A percentile compares a stretch with the other conserved stretches of the same genome.
Evolutionary conservation across 306 rosid species (phyloP).

Genomic region (Trifolium pratense): DNA sequence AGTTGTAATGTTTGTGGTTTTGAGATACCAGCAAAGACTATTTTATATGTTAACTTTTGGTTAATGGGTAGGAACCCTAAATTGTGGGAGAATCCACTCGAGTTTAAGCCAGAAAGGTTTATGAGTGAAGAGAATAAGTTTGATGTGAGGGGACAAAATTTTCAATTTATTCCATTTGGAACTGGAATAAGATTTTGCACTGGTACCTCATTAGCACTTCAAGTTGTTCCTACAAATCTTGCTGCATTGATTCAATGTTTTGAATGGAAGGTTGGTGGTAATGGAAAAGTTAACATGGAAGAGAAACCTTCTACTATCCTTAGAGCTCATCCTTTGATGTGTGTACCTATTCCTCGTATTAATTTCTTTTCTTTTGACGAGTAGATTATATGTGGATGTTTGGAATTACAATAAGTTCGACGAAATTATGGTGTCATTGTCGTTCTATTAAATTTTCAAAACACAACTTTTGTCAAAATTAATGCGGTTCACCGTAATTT

Average conservation of each 20-base stretch:
- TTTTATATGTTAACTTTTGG: conserved; percentile 63
- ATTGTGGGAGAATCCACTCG: conserved; percentile 63
- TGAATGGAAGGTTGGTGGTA: conserved; percentile 33
- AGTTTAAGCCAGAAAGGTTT: conserved; percentile 73
- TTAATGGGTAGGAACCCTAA: conserved; percentile 67
- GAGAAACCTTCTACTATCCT: neutral
- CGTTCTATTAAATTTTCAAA: too few species aligned
- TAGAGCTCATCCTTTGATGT: neutral
- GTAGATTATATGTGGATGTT: too few species aligned
- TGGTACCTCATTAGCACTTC: conserved; percentile 42
- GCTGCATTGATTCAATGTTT: conserved; percentile 42
- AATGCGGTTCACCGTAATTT: too few species aligned
- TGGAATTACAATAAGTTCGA: too few species aligned
- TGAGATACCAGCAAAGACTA: conserved; percentile 61
- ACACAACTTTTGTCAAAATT: neutral
- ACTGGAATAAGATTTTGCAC: conserved; percentile 41
- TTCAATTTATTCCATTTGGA: conserved; percentile 67
- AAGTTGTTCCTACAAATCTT: conserved; percentile 25
- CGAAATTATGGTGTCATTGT: neutral
- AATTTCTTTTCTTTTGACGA: too few species aligned
- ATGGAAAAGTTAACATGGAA: neutral
- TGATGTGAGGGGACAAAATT: conserved; percentile 64
- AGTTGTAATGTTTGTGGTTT: conserved; percentile 47
- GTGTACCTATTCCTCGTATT: neutral
- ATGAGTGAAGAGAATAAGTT: conserved; percentile 25